Conservation (phyloP, 176 grass and related monocot species). For the Poa annua region DNA sequence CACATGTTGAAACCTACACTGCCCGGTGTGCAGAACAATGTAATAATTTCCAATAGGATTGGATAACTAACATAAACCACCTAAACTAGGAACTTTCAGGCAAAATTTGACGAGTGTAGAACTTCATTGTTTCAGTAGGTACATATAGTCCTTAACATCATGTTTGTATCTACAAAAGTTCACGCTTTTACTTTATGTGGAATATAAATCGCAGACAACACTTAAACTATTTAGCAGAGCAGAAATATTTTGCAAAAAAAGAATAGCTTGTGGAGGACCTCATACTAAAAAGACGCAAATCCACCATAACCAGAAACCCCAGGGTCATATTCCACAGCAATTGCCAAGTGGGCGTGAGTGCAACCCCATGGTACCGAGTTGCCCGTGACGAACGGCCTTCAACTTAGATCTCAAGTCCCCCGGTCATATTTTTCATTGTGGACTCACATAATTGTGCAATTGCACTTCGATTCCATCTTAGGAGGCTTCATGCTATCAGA, state of each 20-base stretch:
- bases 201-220: neutral
- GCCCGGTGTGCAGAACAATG: too few relatives aligned
- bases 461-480: slow-evolving; percentile 96
- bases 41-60: too few relatives aligned
- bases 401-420: neutral
- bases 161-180: neutral
- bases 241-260: neutral
- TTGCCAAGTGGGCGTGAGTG: neutral
- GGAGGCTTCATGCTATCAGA: slow-evolving; percentile 67
- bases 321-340: neutral
- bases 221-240: neutral
- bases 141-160: neutral
- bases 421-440: neutral
- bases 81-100: too few relatives aligned
- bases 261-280: neutral
- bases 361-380: neutral
- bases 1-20: too few relatives aligned
- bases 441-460: slow-evolving; percentile 91
- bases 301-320: neutral
- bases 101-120: neutral
- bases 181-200: too few relatives aligned
- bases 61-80: too few relatives aligned
- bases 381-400: neutral
- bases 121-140: neutral
- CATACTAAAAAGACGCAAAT: neutral